These are phyloP conservation scores for Coniferiporia sulphurascens DNA, from an alignment of 1,284 basidiomycete species.

Conservation along the genomic window DNA sequence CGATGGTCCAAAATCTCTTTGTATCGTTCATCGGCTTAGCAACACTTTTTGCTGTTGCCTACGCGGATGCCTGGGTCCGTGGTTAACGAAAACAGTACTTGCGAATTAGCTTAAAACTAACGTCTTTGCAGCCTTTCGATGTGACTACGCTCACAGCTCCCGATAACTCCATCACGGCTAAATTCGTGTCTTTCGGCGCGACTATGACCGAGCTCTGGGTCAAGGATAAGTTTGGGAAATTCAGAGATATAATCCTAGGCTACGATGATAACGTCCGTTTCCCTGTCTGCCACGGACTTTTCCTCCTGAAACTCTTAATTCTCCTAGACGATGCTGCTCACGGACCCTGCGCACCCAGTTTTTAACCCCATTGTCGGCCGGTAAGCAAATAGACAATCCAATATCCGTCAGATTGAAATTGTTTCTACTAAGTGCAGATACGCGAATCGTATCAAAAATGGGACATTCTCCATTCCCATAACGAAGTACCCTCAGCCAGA, in stretches of 20 bases:
- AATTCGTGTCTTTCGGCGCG: conserved; percentile 20
- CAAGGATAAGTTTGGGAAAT: conserved; percentile 18
- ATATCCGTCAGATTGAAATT: not conserved
- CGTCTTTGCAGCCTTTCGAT: conserved; percentile 6
- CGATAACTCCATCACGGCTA: conserved; percentile 22
- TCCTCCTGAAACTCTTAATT: not conserved
- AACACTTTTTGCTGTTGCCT: not conserved
- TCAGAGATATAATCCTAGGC: conserved; percentile 14
- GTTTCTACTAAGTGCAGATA: conserved; percentile 17
- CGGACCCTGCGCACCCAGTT: conserved; percentile 9
- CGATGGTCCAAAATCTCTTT: not conserved
- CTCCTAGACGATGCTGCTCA: not conserved
- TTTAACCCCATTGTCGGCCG: conserved; percentile 15
- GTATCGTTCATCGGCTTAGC: not conserved
- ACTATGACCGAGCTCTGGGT: conserved; percentile 21
- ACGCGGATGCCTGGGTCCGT: not conserved
- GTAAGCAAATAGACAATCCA: not conserved
- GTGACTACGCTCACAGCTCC: conserved; percentile 20
- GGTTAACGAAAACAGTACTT: not conserved
- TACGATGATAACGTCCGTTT: conserved; percentile 14
- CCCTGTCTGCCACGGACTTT: not conserved
- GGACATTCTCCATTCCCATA: conserved; percentile 52
- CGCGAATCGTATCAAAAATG: conserved; percentile 26
- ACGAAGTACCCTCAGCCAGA: conserved; percentile 41
- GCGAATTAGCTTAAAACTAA: not conserved